A percentile compares a stretch with the other conserved stretches of the same genome.
phyloP scores from a whole-genome alignment of 345 rosid genomes.

The Physaria fendleri region DNA sequence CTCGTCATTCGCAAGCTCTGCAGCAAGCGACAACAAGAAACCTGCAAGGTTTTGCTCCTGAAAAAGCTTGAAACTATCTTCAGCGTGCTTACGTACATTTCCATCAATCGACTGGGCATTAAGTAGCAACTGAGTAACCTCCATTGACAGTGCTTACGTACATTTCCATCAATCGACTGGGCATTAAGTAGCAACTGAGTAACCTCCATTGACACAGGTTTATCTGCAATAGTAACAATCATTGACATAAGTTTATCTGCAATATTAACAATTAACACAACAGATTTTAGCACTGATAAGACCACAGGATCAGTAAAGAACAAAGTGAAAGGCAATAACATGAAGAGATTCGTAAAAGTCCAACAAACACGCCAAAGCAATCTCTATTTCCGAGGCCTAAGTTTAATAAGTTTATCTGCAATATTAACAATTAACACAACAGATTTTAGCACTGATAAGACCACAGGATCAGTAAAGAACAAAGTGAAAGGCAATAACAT shows the following conservation, averaged over 20 bases:
- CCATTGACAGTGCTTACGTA: constrained; percentile 64
- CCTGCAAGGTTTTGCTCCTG: constrained; percentile 64
- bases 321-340: constrained; percentile 5
- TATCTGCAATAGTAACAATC: constrained; percentile 14
- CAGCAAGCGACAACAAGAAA: constrained; percentile 57
- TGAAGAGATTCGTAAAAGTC: background rate
- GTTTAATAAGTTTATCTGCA: too few relatives aligned
- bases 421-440: too few relatives aligned
- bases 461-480: background rate
- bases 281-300: background rate
- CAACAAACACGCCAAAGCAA: background rate
- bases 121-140: constrained; percentile 64
- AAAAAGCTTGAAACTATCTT: constrained; percentile 60
- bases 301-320: background rate
- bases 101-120: constrained; percentile 73
- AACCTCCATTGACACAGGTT: constrained; percentile 42
- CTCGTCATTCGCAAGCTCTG: constrained; percentile 59
- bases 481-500: constrained; percentile 4
- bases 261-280: too few relatives aligned
- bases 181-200: constrained; percentile 72
- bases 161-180: constrained; percentile 60
- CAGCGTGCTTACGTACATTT: constrained; percentile 59
- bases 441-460: background rate
- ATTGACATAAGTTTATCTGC: too few relatives aligned
- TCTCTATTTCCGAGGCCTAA: background rate